These are phyloP conservation scores for Phytophthora cajani DNA, from an alignment of 352 stramenopile genomes.

Conservation along the genomic window DNA sequence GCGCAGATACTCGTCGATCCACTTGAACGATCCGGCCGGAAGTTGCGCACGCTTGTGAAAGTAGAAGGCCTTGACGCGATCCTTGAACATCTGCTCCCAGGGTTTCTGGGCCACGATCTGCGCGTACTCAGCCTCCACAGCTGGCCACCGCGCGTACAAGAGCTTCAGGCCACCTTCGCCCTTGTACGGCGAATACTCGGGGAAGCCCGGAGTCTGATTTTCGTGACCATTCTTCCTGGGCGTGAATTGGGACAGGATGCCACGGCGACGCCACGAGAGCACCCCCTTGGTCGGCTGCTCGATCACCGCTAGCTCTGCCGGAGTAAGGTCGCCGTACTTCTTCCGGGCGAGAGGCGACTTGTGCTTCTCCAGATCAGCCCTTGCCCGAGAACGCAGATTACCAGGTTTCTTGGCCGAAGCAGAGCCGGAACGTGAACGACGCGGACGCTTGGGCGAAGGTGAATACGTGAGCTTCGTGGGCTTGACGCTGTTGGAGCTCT, in stretches of 20 bases:
- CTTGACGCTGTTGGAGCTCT: too few species aligned
- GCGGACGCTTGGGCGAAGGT: not conserved
- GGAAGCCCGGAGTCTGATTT: not conserved
- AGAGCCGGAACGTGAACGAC: not conserved
- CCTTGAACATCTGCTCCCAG: not conserved
- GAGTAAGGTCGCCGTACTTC: not conserved
- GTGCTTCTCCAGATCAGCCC: too few species aligned
- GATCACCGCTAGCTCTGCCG: not conserved
- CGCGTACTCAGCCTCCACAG: not conserved
- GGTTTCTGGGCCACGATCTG: not conserved
- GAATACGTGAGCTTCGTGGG: too few species aligned
- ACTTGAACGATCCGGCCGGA: too few species aligned
- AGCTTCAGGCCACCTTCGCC: not conserved
- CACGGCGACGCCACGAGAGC: not conserved
- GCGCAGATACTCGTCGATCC: too few species aligned
- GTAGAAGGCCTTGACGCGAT: slow-evolving; percentile 1
- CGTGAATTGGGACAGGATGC: not conserved
- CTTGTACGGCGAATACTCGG: not conserved
- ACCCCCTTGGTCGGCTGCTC: not conserved
- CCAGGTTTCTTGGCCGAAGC: not conserved
- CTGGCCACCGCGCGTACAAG: not conserved
- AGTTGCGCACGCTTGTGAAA: slow-evolving; percentile 1
- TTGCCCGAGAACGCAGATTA: not conserved
- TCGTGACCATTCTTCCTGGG: not conserved
- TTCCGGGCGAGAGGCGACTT: not conserved